These are phyloP conservation scores for Metarhizium brunneum DNA, from an alignment of 2,329 filamentous ascomycete genomes.

Conservation along the genomic window DNA sequence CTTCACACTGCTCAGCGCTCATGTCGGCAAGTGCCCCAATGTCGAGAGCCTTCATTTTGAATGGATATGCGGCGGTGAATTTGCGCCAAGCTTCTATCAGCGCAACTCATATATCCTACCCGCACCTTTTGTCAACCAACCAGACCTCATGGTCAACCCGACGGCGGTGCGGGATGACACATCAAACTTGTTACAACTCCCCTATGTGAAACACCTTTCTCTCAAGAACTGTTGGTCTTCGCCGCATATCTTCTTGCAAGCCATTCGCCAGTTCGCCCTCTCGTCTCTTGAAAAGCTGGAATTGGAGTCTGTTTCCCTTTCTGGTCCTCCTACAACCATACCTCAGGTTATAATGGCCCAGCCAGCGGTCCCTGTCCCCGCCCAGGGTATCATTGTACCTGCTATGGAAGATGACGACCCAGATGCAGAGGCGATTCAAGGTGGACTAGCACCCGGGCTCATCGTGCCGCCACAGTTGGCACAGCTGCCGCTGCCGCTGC, in stretches of 20 bases:
- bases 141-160: slow-evolving; percentile 19
- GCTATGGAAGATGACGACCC: neutral
- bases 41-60: slow-evolving; percentile 55
- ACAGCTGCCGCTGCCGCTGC: neutral
- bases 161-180: slow-evolving; percentile 21
- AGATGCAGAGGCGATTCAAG: neutral
- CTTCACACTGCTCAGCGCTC: slow-evolving; percentile 39
- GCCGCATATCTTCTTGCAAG: slow-evolving; percentile 44
- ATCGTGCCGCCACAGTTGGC: neutral
- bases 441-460: neutral
- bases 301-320: slow-evolving; percentile 57
- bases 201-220: slow-evolving; percentile 47
- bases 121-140: slow-evolving; percentile 40
- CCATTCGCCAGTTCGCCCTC: slow-evolving; percentile 38
- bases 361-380: neutral
- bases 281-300: slow-evolving; percentile 41
- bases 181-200: slow-evolving; percentile 39
- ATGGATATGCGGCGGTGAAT: slow-evolving; percentile 59
- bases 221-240: slow-evolving; percentile 62
- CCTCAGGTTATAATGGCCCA: slow-evolving; percentile 11
- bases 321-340: slow-evolving; percentile 29
- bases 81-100: slow-evolving; percentile 50
- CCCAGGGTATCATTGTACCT: neutral
- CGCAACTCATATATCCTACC: slow-evolving; percentile 55
- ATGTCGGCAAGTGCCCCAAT: slow-evolving; percentile 35